A percentile compares a stretch with the other conserved stretches of the same genome.
phyloP scores from a whole-genome alignment of 176 grass and related monocot species.

The Avena insularis region DNA sequence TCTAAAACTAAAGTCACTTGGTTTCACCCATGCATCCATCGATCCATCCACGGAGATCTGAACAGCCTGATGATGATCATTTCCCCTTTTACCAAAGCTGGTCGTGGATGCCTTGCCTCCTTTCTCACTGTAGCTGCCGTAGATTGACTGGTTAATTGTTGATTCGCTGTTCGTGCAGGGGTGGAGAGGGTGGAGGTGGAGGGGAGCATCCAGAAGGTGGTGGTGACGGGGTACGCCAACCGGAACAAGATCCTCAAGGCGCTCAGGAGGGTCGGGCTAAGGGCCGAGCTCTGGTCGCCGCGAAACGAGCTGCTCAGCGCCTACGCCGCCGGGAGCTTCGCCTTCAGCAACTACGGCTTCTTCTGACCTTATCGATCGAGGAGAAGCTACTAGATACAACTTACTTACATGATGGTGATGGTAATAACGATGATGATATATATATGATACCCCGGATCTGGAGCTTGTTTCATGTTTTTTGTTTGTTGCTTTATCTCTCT shows the following conservation, averaged over 20 bases:
- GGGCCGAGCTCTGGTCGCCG: constrained; percentile 88
- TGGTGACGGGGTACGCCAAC: constrained; percentile 89
- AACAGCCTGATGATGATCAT: constrained; percentile 33
- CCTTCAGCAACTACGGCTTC: constrained; percentile 82
- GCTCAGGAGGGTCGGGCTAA: constrained; percentile 87
- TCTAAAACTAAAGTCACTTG: constrained; percentile 21
- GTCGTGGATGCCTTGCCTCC: background rate
- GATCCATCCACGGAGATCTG: constrained; percentile 34
- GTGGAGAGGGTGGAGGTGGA: constrained; percentile 98
- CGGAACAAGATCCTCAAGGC: constrained; percentile 97
- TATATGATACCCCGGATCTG: background rate
- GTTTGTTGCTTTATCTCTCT: background rate
- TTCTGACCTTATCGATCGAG: constrained; percentile 50
- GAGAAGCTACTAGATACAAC: background rate
- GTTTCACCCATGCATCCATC: background rate
- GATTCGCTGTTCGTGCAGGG: constrained; percentile 40
- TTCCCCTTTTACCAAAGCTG: constrained; percentile 44
- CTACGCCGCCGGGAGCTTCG: constrained; percentile 70
- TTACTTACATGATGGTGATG: background rate
- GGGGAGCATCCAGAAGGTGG: constrained; percentile 88
- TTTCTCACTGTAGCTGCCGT: background rate
- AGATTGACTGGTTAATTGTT: background rate
- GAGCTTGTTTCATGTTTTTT: background rate
- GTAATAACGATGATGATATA: background rate
- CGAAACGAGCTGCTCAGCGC: constrained; percentile 90